Base-by-base conservation (phyloP, 257 asterid genomes). In the Nicotiana sylvestris region DNA sequence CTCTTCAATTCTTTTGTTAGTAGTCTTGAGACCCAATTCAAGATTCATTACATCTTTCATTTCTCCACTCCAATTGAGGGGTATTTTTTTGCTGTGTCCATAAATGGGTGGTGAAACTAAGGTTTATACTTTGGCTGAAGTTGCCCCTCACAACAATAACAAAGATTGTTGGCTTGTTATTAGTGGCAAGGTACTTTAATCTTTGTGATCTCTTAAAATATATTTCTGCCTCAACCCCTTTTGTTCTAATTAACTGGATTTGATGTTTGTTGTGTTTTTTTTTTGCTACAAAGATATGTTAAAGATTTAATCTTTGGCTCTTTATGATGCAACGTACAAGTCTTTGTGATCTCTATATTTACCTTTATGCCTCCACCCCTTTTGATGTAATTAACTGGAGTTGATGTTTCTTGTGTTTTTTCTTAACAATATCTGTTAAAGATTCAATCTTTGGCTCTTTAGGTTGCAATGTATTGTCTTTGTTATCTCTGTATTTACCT, bases 141-240 rank as follows among this genome's bases (percentile, higher is more conserved):
- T 66, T 0, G 56, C 81, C 4, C 51, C 65, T 29, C 84, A 82
- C 81, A 82, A 82, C 84, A 70, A 56, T 77, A n/a, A 15, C 30
- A 82, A 82, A 33, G 84, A 82, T 55, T 82, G 84, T 69, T 82
- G 84, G 84, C 81, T 82, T 16, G 58, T 82, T 11, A 82, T 82
- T 43, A 30, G 37, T 82, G 84, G 62, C 81, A 82, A 82, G 84
- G 84, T 82, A 55, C 2, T 39, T 53, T 29, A 65, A 12, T 39
- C 78, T 70, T 0, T 69, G 5, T 17, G 18, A 64, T 16, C 18
- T 64, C 37, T 64, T 8, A 11, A 12, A 27, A 1, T 27, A 27
- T 1, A 33, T 33, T 6, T 27, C 0, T 46, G 6, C 70, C 27
- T 61, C 33, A 16, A 60, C 46, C 32, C 6, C 11, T 1, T 39